Evolutionary conservation across 1,284 basidiomycete genomes (phyloP).

Genomic region (Marasmius tenuissimus): DNA sequence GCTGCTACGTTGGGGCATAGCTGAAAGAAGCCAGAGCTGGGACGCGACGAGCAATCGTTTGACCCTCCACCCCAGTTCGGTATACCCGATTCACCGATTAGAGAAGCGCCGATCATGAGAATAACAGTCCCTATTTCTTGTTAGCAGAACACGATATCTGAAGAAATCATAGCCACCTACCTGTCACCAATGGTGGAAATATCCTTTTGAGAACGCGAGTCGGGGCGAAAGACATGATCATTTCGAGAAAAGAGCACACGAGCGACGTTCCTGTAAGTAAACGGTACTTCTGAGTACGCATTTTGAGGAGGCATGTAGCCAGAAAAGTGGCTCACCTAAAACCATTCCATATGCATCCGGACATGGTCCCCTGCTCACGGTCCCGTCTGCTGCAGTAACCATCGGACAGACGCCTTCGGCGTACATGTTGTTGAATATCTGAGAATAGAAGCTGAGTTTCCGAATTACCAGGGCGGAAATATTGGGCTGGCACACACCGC

Average conservation of each 20-base stretch:
- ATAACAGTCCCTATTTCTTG: conserved; percentile 58
- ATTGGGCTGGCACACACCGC: conserved; percentile 41
- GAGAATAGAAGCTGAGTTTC: neutral
- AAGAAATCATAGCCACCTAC: conserved; percentile 28
- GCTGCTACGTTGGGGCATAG: conserved; percentile 72
- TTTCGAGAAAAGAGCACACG: conserved; percentile 81
- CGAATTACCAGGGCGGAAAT: neutral
- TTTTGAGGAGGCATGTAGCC: conserved; percentile 11
- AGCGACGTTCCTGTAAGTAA: conserved; percentile 62
- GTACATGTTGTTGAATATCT: conserved; percentile 75
- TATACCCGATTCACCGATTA: conserved; percentile 74
- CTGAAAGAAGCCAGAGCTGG: conserved; percentile 62
- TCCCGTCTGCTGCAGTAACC: conserved; percentile 58
- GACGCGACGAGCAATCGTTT: conserved; percentile 62
- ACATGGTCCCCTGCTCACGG: conserved; percentile 60
- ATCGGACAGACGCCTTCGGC: conserved; percentile 76
- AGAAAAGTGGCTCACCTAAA: conserved; percentile 45
- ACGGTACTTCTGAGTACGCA: neutral
- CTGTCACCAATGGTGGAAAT: conserved; percentile 84
- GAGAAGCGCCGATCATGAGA: conserved; percentile 74
- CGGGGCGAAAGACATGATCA: conserved; percentile 74
- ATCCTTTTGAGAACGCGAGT: conserved; percentile 61
- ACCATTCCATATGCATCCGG: conserved; percentile 81
- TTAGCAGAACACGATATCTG: neutral
- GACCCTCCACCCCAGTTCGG: conserved; percentile 84